These are phyloP conservation scores for Dimargaris verticillata DNA, from an alignment of 192 early-diverging fungal genomes.

Conservation along the genomic window DNA sequence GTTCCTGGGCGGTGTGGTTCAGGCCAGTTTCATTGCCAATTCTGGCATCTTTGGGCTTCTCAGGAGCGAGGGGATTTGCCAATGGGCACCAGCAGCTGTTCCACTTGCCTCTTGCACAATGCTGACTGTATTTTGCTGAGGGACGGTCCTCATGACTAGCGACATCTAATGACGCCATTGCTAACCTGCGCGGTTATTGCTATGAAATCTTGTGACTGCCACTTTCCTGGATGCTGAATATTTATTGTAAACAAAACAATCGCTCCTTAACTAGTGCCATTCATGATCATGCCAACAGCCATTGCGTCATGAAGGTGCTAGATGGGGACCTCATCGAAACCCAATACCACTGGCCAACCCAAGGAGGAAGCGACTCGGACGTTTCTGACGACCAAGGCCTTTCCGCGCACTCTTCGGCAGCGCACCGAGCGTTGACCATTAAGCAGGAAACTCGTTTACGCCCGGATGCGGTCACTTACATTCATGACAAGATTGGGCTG, in stretches of 20 bases:
- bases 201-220: background rate
- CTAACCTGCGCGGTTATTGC: background rate
- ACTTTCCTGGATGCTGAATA: background rate
- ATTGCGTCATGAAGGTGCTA: constrained; percentile 86
- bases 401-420: background rate
- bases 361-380: constrained; percentile 13
- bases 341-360: constrained; percentile 58
- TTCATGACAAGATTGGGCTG: constrained; percentile 78
- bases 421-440: constrained; percentile 18
- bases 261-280: constrained; percentile 42
- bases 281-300: constrained; percentile 77
- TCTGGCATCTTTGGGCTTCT: too few relatives aligned
- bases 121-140: background rate
- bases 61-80: too few relatives aligned
- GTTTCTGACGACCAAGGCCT: constrained; percentile 15
- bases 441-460: constrained; percentile 29
- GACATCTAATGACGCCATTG: background rate
- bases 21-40: too few relatives aligned
- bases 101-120: background rate
- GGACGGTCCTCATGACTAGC: background rate
- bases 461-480: constrained; percentile 63
- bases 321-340: constrained; percentile 67
- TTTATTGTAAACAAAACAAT: background rate
- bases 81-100: too few relatives aligned
- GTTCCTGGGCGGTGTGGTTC: too few relatives aligned